Conservation (phyloP, 2,329 filamentous ascomycete species). For the Bipolaris cookei region DNA sequence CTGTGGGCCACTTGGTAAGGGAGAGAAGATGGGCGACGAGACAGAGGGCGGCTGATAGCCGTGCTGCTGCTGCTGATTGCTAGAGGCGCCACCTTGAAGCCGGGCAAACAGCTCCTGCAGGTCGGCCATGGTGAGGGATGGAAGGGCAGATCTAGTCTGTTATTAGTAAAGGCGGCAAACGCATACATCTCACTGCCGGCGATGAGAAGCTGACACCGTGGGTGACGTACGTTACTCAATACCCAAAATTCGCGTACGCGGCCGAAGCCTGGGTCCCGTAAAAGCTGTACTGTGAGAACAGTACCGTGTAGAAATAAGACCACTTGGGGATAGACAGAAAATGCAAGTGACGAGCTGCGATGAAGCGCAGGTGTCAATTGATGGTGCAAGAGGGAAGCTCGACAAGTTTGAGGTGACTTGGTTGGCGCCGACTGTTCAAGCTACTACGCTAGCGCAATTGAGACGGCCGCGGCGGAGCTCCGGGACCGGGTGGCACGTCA, state of each 20-base stretch:
- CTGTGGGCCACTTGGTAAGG: conserved; percentile 59
- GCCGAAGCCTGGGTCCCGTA: conserved; percentile 19
- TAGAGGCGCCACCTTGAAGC: conserved; percentile 46
- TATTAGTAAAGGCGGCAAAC: conserved; percentile 19
- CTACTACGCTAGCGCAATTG: conserved; percentile 14
- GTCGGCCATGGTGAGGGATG: conserved; percentile 49
- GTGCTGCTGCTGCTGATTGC: conserved; percentile 34
- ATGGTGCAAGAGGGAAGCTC: conserved; percentile 9
- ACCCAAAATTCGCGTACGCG: conserved; percentile 37
- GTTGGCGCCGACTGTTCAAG: conserved; percentile 11
- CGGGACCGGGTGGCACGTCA: conserved; percentile 1
- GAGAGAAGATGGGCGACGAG: conserved; percentile 64
- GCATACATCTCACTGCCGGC: conserved; percentile 8
- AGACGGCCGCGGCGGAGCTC: not conserved
- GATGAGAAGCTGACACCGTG: conserved; percentile 17
- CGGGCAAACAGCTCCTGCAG: conserved; percentile 54
- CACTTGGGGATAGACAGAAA: conserved; percentile 16
- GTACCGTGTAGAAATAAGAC: conserved; percentile 7
- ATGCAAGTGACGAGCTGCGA: conserved; percentile 19
- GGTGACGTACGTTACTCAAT: conserved; percentile 36
- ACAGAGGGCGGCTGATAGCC: conserved; percentile 61
- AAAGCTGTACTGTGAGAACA: conserved; percentile 11
- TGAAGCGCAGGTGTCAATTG: conserved; percentile 26
- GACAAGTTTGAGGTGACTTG: conserved; percentile 13
- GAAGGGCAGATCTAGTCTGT: conserved; percentile 26